Conservation (phyloP, 2,329 filamentous ascomycete genomes). For the Aspergillus sp. region DNA sequence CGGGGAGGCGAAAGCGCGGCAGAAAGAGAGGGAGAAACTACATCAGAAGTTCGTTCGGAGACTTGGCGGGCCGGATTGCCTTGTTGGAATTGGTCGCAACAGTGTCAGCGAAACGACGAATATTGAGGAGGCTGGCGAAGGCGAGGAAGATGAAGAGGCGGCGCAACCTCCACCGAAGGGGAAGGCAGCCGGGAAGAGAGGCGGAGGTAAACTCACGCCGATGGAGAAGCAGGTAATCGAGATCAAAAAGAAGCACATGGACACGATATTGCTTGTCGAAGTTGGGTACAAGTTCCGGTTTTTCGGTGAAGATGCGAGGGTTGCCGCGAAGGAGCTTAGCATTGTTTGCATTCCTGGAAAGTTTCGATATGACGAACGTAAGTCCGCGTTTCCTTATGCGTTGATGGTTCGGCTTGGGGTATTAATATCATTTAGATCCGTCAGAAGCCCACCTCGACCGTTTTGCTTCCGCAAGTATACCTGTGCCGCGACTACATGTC, state of each 20-base stretch:
- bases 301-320: constrained; percentile 90
- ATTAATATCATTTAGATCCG: constrained; percentile 54
- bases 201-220: constrained; percentile 82
- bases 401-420: neutral
- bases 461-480: constrained; percentile 95
- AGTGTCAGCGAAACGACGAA: constrained; percentile 54
- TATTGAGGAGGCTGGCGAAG: constrained; percentile 60
- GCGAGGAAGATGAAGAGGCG: constrained; percentile 53
- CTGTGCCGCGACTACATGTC: constrained; percentile 84
- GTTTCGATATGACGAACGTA: constrained; percentile 86
- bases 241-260: constrained; percentile 87
- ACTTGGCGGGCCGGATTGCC: constrained; percentile 79
- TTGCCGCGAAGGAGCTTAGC: constrained; percentile 83
- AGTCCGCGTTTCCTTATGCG: constrained; percentile 26
- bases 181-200: constrained; percentile 62
- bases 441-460: constrained; percentile 89
- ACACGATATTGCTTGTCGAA: constrained; percentile 87
- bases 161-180: constrained; percentile 50
- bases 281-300: constrained; percentile 98
- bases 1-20: constrained; percentile 52
- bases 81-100: constrained; percentile 64
- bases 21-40: constrained; percentile 65
- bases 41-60: constrained; percentile 88
- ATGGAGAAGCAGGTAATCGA: constrained; percentile 93
- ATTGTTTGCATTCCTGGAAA: constrained; percentile 98